Evolutionary conservation across 345 rosid genomes (phyloP).

Genomic region (Populus euphratica): DNA sequence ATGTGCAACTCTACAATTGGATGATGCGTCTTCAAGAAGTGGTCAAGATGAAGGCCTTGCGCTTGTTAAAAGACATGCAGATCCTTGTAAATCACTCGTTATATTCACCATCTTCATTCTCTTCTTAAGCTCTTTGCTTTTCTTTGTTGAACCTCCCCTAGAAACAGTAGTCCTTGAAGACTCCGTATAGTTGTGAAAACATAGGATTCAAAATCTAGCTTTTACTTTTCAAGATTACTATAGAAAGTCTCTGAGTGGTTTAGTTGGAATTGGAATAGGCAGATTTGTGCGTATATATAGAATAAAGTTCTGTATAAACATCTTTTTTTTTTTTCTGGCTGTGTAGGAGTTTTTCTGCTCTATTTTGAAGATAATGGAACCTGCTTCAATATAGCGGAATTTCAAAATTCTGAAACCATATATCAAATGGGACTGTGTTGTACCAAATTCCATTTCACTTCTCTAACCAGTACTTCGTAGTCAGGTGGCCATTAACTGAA

Average conservation of each 20-base stretch:
- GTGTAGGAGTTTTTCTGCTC: neutral
- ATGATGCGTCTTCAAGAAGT: slow-evolving; percentile 41
- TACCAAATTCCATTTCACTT: no score
- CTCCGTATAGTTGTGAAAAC: slow-evolving; percentile 1
- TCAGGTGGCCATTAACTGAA: no score
- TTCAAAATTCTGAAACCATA: no score
- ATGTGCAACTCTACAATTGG: slow-evolving; percentile 58
- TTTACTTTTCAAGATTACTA: no score
- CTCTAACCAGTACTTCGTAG: no score
- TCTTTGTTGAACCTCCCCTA: slow-evolving; percentile 55
- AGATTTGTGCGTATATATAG: neutral
- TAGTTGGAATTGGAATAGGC: no score
- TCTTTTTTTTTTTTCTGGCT: neutral
- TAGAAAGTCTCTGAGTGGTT: no score
- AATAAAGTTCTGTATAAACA: neutral
- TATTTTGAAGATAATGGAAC: neutral
- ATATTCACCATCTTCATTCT: slow-evolving; percentile 45
- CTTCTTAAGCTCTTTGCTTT: slow-evolving; percentile 42
- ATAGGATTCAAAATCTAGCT: neutral
- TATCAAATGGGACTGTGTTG: no score
- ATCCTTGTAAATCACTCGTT: slow-evolving; percentile 61
- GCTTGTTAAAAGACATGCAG: slow-evolving; percentile 33
- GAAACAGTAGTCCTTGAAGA: slow-evolving; percentile 33
- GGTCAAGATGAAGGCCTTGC: slow-evolving; percentile 55
- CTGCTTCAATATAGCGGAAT: neutral